Conservation (phyloP, 2,329 filamentous ascomycete genomes). For the Colletotrichum tropicale region DNA sequence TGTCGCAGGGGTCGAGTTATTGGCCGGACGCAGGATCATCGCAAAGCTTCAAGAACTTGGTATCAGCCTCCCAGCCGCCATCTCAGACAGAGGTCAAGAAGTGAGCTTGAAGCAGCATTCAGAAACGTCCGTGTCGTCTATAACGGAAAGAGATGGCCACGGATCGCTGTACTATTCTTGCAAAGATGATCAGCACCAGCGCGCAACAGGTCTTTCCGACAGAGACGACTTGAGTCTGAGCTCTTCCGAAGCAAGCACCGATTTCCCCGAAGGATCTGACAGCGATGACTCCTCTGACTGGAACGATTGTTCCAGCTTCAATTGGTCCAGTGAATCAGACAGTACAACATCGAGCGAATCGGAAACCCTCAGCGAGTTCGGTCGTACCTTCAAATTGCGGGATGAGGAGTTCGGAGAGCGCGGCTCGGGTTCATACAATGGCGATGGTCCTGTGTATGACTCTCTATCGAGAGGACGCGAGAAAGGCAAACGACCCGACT, state of each 20-base stretch:
- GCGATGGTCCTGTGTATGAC: rapidly evolving
- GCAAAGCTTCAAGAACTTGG: not conserved
- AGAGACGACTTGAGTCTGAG: rapidly evolving
- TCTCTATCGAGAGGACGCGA: rapidly evolving
- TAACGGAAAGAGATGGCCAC: not conserved
- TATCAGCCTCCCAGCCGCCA: not conserved
- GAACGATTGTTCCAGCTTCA: not conserved
- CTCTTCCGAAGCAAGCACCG: not conserved
- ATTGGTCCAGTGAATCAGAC: not conserved
- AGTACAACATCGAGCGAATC: rapidly evolving
- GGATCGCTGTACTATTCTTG: not conserved
- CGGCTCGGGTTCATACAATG: not conserved
- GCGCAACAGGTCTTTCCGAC: not conserved
- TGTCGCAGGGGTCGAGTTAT: not conserved
- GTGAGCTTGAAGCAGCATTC: not conserved
- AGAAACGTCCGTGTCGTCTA: not conserved
- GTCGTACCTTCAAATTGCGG: not conserved
- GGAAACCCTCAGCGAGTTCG: not conserved
- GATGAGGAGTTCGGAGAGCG: not conserved
- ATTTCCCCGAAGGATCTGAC: not conserved
- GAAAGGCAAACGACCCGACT: rapidly evolving
- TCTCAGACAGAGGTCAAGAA: not conserved
- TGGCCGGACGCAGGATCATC: not conserved
- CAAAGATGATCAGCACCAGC: not conserved
- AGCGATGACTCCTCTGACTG: rapidly evolving